Evolutionary conservation across 192 early-diverging fungal genomes (phyloP).

Genomic region (Jimgerdemannia flammicorona): DNA sequence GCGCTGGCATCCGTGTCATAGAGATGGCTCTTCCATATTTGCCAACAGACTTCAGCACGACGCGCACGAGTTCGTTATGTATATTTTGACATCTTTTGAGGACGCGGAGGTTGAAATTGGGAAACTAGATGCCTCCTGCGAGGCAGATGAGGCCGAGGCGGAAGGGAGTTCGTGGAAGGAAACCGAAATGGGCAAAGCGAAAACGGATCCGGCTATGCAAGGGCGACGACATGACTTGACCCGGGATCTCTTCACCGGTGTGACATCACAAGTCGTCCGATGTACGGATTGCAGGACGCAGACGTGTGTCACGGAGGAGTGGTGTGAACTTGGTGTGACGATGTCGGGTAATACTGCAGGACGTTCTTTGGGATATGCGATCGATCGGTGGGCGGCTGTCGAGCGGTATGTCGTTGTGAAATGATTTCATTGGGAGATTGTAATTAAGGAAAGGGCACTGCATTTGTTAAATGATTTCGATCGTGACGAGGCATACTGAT

Average conservation of each 20-base stretch:
- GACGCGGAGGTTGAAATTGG: not conserved
- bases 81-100: not conserved
- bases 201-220: not conserved
- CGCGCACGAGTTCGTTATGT: not conserved
- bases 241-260: not conserved
- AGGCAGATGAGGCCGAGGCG: not conserved
- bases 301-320: not conserved
- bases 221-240: not conserved
- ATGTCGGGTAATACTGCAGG: not conserved
- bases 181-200: not conserved
- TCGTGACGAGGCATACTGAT: not conserved
- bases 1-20: not conserved
- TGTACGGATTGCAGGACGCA: not conserved
- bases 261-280: not conserved
- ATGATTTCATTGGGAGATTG: no score
- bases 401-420: not conserved
- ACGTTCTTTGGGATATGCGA: not conserved
- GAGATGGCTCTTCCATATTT: not conserved
- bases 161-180: not conserved
- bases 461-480: not conserved
- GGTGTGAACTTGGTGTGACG: not conserved
- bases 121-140: not conserved
- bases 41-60: not conserved
- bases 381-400: not conserved
- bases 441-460: not conserved